Percentiles rank a stretch among this genome's conserved stretches.
These are phyloP conservation scores for Canna indica DNA, from an alignment of 176 grass and related monocot species.

Conservation along the genomic window DNA sequence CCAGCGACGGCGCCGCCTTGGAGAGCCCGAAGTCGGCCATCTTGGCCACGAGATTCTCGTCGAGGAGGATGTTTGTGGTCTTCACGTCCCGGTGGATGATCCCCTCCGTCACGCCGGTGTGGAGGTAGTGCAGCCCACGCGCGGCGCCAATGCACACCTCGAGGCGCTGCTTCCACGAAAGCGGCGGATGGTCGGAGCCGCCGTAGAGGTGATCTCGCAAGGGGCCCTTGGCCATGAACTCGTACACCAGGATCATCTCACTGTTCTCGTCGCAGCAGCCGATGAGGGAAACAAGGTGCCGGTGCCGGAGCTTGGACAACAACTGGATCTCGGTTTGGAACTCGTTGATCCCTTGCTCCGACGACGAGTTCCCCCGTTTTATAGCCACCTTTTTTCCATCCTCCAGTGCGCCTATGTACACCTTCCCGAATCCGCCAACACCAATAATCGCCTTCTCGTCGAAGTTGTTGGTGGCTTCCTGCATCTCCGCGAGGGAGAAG, in stretches of 20 bases:
- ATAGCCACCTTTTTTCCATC: not conserved
- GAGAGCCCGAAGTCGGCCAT: slow-evolving; percentile 8
- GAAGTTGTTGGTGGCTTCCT: slow-evolving; percentile 9
- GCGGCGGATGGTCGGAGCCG: not conserved
- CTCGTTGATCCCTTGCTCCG: slow-evolving; percentile 15
- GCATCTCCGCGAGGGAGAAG: not conserved
- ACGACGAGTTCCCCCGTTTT: slow-evolving; percentile 6
- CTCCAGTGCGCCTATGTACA: slow-evolving; percentile 1
- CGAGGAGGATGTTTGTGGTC: slow-evolving; percentile 11
- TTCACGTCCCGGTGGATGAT: slow-evolving; percentile 12
- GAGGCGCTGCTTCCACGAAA: slow-evolving; percentile 4
- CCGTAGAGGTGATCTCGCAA: slow-evolving; percentile 8
- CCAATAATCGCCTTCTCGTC: slow-evolving; percentile 8
- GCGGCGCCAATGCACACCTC: slow-evolving; percentile 15
- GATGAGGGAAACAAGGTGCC: slow-evolving; percentile 13
- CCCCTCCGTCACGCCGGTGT: slow-evolving; percentile 7
- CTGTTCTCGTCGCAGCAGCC: slow-evolving; percentile 11
- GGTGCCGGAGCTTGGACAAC: too few species aligned
- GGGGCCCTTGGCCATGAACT: slow-evolving; percentile 9
- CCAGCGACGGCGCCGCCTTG: slow-evolving; percentile 1
- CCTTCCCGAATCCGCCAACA: not conserved
- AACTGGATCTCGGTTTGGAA: too few species aligned
- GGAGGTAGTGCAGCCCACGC: slow-evolving; percentile 8
- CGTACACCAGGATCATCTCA: slow-evolving; percentile 16
- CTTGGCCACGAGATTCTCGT: slow-evolving; percentile 11